Evolutionary conservation across 805 yeast genomes (phyloP).

Genomic region (Saturnispora bothae): DNA sequence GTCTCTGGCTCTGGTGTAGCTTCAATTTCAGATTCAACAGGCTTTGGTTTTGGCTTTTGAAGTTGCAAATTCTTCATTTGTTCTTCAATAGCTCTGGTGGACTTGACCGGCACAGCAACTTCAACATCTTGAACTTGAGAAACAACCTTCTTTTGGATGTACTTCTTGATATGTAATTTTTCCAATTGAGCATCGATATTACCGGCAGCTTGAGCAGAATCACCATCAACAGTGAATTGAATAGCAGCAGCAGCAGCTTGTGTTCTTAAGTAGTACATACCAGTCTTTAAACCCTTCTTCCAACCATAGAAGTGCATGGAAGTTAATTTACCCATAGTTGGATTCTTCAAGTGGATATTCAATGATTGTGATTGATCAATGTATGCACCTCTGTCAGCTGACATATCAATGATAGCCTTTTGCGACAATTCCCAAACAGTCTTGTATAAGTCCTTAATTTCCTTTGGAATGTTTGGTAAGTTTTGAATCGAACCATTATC

Average conservation of each 20-base stretch:
- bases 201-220: constrained; percentile 25
- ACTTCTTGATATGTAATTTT: constrained; percentile 26
- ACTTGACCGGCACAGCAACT: constrained; percentile 12
- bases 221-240: constrained; percentile 74
- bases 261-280: constrained; percentile 97
- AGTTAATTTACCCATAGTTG: constrained; percentile 96
- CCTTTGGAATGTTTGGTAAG: constrained; percentile 44
- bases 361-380: constrained; percentile 90
- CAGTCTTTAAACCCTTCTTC: constrained; percentile 97
- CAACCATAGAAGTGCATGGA: constrained; percentile 99
- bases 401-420: constrained; percentile 48
- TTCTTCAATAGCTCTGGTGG: constrained; percentile 1
- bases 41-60: constrained; percentile 18
- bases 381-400: constrained; percentile 70
- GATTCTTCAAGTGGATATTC: constrained; percentile 83
- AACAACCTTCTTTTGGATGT: constrained; percentile 24
- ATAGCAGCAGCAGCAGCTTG: constrained; percentile 98
- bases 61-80: constrained; percentile 8
- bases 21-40: constrained; percentile 11
- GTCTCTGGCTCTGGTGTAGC: constrained; percentile 2
- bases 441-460: constrained; percentile 43
- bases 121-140: constrained; percentile 22
- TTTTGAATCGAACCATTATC: constrained; percentile 51
- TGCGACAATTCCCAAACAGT: constrained; percentile 57
- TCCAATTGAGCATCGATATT: constrained; percentile 21